Conservation (phyloP, 352 stramenopile species). For the Thraustochytrium sp. region DNA sequence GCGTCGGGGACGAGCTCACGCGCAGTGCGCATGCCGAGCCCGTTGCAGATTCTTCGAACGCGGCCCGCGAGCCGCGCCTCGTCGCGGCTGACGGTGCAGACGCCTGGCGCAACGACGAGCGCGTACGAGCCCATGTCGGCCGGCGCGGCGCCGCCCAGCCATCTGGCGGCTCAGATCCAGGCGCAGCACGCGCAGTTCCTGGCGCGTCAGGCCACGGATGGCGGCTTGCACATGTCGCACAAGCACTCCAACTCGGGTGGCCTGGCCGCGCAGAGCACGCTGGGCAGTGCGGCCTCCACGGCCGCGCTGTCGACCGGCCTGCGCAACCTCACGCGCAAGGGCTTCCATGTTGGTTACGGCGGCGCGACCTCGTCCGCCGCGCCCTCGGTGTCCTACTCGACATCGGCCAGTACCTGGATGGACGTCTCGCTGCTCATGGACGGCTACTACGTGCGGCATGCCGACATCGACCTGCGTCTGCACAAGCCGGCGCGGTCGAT, state of each 20-base stretch:
- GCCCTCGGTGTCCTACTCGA: slow-evolving; percentile 28
- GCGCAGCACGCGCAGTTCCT: background rate
- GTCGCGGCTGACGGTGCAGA: background rate
- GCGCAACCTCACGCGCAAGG: background rate
- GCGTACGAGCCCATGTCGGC: background rate
- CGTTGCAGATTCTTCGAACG: slow-evolving; percentile 1
- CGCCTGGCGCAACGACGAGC: background rate
- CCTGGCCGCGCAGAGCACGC: background rate
- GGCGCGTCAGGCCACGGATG: background rate
- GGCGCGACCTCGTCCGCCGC: background rate
- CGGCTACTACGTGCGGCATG: slow-evolving; percentile 25
- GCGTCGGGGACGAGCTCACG: background rate
- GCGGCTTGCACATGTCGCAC: background rate
- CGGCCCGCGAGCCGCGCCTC: background rate
- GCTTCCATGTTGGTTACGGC: background rate
- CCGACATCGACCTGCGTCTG: slow-evolving; percentile 19
- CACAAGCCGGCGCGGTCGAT: background rate
- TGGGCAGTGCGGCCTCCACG: background rate
- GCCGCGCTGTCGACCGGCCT: background rate
- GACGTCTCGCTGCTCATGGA: slow-evolving; percentile 31
- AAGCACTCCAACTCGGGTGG: background rate
- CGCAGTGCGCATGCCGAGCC: background rate
- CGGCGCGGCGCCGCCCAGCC: background rate
- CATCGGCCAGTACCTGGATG: slow-evolving; percentile 32
- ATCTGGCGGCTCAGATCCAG: background rate